phyloP scores from a whole-genome alignment of 108 stramenopile genomes.

The Cylindrotheca closterium region DNA sequence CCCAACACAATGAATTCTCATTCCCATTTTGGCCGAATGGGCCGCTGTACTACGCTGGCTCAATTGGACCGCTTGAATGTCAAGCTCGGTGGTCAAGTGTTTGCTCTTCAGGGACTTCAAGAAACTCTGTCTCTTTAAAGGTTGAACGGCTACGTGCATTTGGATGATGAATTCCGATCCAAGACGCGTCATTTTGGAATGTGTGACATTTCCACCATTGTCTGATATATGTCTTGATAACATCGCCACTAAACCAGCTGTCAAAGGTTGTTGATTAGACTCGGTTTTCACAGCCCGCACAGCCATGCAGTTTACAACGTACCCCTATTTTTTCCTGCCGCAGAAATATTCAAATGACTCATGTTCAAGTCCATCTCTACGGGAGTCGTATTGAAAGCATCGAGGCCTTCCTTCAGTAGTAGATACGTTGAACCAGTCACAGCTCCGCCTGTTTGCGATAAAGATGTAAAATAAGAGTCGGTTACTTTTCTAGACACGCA shows the following conservation, averaged over 20 bases:
- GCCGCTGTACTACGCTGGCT: constrained; percentile 44
- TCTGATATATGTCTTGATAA: constrained; percentile 61
- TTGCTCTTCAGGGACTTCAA: constrained; percentile 34
- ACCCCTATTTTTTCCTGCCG: constrained; percentile 63
- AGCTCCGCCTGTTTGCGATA: constrained; percentile 50
- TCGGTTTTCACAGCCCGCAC: no score
- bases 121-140: constrained; percentile 36
- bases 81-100: constrained; percentile 39
- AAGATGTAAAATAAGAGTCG: no score
- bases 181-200: constrained; percentile 80
- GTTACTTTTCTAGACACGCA: no score
- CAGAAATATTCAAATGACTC: constrained; percentile 70
- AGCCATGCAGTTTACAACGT: no score
- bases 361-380: constrained; percentile 68
- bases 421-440: constrained; percentile 64
- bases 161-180: constrained; percentile 82
- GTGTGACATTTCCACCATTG: constrained; percentile 81
- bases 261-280: no score
- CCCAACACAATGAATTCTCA: constrained; percentile 81
- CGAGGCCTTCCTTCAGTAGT: constrained; percentile 69
- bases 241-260: constrained; percentile 63
- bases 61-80: constrained; percentile 59
- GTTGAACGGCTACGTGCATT: constrained; percentile 79
- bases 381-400: constrained; percentile 60
- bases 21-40: constrained; percentile 53